Evolutionary conservation across 2,329 filamentous ascomycete genomes (phyloP).

Genomic region (Ceratocystis cubensis): DNA sequence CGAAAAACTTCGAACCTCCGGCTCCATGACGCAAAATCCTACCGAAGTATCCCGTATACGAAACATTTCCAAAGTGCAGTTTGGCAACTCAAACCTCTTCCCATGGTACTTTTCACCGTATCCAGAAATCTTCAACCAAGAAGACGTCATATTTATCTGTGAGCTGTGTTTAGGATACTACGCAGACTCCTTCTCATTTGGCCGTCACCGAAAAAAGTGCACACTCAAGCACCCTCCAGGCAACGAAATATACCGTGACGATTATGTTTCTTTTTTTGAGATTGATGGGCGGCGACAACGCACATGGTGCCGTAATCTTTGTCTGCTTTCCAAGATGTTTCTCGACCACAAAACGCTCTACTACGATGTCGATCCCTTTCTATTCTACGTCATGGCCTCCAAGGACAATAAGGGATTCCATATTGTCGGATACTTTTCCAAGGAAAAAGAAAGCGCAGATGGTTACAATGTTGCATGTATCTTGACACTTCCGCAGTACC

Average conservation of each 20-base stretch:
- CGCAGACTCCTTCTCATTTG: slow-evolving; percentile 68
- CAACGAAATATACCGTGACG: slow-evolving; percentile 96
- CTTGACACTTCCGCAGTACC: slow-evolving; percentile 87
- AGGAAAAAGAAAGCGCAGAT: slow-evolving; percentile 94
- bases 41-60: slow-evolving; percentile 92
- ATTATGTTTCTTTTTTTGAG: slow-evolving; percentile 89
- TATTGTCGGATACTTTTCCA: slow-evolving; percentile 98
- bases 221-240: slow-evolving; percentile 83
- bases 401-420: slow-evolving; percentile 83
- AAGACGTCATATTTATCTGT: slow-evolving; percentile 88
- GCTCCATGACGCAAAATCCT: slow-evolving; percentile 98
- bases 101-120: slow-evolving; percentile 99
- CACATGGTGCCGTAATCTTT: slow-evolving; percentile 94
- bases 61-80: slow-evolving; percentile 88
- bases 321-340: slow-evolving; percentile 89
- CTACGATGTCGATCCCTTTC: slow-evolving; percentile 97
- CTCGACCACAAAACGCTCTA: slow-evolving; percentile 96
- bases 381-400: slow-evolving; percentile 96
- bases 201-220: slow-evolving; percentile 79
- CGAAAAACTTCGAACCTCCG: slow-evolving; percentile 84
- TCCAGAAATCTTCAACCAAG: slow-evolving; percentile 74
- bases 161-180: slow-evolving; percentile 95
- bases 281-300: slow-evolving; percentile 89
- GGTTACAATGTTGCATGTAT: slow-evolving; percentile 98
- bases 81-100: slow-evolving; percentile 82